Evolutionary conservation across 768 basidiomycete genomes (phyloP).

Genomic region (Rhodotorula diobovata): DNA sequence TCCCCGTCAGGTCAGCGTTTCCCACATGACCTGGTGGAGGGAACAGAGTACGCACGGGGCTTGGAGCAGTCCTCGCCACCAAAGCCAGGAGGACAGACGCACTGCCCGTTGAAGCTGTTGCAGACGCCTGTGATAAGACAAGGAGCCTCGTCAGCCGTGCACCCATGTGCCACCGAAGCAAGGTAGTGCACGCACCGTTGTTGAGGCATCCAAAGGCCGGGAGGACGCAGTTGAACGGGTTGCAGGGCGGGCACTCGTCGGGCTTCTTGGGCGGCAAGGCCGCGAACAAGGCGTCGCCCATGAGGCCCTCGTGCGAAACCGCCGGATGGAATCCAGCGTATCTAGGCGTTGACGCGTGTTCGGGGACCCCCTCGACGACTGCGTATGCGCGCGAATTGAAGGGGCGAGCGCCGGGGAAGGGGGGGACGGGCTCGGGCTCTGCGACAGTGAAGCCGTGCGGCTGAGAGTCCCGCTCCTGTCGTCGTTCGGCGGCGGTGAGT

Average conservation of each 20-base stretch:
- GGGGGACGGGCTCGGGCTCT: not conserved
- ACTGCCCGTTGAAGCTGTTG: slow-evolving; percentile 87
- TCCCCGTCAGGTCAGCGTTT: not conserved
- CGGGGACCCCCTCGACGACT: not conserved
- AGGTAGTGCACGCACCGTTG: slow-evolving; percentile 28
- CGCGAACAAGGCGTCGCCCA: not conserved
- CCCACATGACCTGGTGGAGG: too few relatives aligned
- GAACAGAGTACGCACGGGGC: slow-evolving; percentile 62
- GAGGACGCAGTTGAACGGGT: slow-evolving; percentile 87
- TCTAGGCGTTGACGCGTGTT: not conserved
- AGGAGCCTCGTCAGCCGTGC: too few relatives aligned
- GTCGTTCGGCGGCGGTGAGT: rapidly evolving
- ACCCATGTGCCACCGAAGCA: too few relatives aligned
- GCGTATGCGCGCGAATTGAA: not conserved
- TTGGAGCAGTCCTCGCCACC: slow-evolving; percentile 90
- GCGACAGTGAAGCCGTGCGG: too few relatives aligned
- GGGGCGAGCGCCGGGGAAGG: slow-evolving; percentile 8
- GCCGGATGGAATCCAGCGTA: not conserved
- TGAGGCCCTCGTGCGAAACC: not conserved
- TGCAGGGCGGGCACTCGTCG: slow-evolving; percentile 39
- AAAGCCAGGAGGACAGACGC: slow-evolving; percentile 96
- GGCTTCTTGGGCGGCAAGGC: not conserved
- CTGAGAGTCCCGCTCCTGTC: too few relatives aligned
- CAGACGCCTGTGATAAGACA: slow-evolving; percentile 67
- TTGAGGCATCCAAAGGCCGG: slow-evolving; percentile 89